Conservation (phyloP, 208 protist genomes). For the Angomonas ambiguus region DNA sequence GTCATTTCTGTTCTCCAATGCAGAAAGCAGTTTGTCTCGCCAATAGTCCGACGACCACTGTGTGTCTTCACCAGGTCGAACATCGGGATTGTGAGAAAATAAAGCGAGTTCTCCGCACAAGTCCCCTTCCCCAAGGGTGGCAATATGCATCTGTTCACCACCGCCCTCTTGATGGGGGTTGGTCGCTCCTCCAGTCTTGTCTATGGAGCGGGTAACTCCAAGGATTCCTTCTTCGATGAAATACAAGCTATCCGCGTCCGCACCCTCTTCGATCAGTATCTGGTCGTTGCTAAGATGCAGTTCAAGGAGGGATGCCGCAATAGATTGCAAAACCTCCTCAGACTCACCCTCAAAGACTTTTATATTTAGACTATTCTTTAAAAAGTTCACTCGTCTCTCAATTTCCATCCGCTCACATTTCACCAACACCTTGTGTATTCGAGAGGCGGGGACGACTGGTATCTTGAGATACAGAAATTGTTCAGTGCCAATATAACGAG, state of each 20-base stretch:
- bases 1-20: not conserved
- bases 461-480: slow-evolving; percentile 41
- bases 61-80: slow-evolving; percentile 39
- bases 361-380: not conserved
- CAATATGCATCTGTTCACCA: slow-evolving; percentile 47
- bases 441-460: slow-evolving; percentile 11
- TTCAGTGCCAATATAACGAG: slow-evolving; percentile 49
- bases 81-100: slow-evolving; percentile 54
- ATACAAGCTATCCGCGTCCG: slow-evolving; percentile 48
- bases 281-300: slow-evolving; percentile 41
- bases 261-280: slow-evolving; percentile 51
- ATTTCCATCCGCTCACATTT: slow-evolving; percentile 13
- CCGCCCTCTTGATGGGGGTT: slow-evolving; percentile 8
- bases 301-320: slow-evolving; percentile 38
- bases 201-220: slow-evolving; percentile 41
- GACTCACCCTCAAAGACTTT: slow-evolving; percentile 26
- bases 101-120: slow-evolving; percentile 71
- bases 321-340: slow-evolving; percentile 13
- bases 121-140: slow-evolving; percentile 47
- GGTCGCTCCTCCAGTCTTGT: slow-evolving; percentile 10
- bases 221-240: slow-evolving; percentile 57
- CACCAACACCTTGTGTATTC: slow-evolving; percentile 17
- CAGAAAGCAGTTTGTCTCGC: slow-evolving; percentile 20
- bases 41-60: slow-evolving; percentile 60
- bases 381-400: not conserved